phyloP scores from a whole-genome alignment of 164 flowering plant genomes.

The Piper longum region DNA sequence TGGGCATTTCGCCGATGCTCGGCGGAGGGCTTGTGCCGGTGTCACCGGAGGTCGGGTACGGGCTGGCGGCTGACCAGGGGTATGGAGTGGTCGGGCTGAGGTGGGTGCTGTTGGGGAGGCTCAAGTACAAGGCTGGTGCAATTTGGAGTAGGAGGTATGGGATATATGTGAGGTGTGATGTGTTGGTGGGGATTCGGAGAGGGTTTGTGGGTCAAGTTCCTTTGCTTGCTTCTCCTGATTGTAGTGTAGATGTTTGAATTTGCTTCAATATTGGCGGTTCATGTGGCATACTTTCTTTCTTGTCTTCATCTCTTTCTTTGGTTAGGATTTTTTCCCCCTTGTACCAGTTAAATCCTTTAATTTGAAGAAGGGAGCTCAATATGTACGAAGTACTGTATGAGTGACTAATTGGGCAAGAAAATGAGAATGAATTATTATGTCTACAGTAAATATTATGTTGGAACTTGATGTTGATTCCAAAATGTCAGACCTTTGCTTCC shows the following conservation, averaged over 20 bases:
- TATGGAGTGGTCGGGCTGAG: slow-evolving; percentile 63
- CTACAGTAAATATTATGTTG: no score
- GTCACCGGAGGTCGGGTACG: slow-evolving; percentile 41
- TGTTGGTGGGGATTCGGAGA: slow-evolving; percentile 46
- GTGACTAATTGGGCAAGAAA: no score
- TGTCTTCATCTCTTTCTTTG: no score
- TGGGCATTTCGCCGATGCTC: slow-evolving; percentile 47
- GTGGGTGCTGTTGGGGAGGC: slow-evolving; percentile 45
- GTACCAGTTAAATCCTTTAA: no score
- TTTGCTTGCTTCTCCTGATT: slow-evolving; percentile 50
- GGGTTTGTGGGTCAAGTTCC: slow-evolving; percentile 53
- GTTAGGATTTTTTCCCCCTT: no score
- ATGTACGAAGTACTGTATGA: no score
- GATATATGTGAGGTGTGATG: slow-evolving; percentile 53
- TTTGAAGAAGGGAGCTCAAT: no score
- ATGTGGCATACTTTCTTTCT: no score
- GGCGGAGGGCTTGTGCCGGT: slow-evolving; percentile 41
- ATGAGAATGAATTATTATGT: no score
- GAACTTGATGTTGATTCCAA: no score
- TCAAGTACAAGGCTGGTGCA: slow-evolving; percentile 57
- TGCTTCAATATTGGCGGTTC: no score
- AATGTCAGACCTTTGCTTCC: no score
- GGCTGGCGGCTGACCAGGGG: slow-evolving; percentile 37
- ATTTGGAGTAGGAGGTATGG: slow-evolving; percentile 29
- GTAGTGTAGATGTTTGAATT: slow-evolving; percentile 29